A percentile compares a stretch with the other conserved stretches of the same genome.
These are phyloP conservation scores for Xanthoconium purpureum DNA, from an alignment of 768 basidiomycete genomes.

Conservation along the genomic window DNA sequence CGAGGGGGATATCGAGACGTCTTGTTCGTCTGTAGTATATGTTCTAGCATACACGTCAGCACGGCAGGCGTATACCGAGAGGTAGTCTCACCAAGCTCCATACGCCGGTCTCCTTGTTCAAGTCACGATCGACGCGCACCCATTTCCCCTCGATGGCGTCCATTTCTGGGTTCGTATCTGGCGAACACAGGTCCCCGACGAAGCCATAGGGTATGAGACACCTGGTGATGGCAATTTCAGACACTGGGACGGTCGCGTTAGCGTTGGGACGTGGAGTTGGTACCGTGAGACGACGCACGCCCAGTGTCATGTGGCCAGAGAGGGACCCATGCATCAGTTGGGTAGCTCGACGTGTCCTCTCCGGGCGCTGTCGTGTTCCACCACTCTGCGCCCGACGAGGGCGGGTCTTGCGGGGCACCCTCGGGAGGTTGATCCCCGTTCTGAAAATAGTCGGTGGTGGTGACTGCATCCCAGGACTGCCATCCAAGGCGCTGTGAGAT, in stretches of 20 bases:
- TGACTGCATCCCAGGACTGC: constrained; percentile 81
- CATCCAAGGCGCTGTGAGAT: constrained; percentile 73
- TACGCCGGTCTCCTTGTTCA: constrained; percentile 63
- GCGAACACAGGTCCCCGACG: constrained; percentile 60
- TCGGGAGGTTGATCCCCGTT: not conserved
- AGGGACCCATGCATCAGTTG: constrained; percentile 54
- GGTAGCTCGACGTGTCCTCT: constrained; percentile 63
- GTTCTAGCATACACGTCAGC: constrained; percentile 35
- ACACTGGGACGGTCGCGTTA: constrained; percentile 46
- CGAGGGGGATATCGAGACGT: constrained; percentile 74
- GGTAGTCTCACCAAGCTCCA: constrained; percentile 51
- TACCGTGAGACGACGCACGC: constrained; percentile 12
- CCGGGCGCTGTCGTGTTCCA: constrained; percentile 15
- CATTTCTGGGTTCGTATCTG: constrained; percentile 63
- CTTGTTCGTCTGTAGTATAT: constrained; percentile 86
- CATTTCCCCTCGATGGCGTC: constrained; percentile 82
- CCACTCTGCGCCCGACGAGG: constrained; percentile 13
- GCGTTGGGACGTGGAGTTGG: not conserved
- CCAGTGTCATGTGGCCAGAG: constrained; percentile 30
- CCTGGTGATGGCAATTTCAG: constrained; percentile 69
- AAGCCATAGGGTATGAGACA: constrained; percentile 66
- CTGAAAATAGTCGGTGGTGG: constrained; percentile 20
- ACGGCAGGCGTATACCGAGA: not conserved
- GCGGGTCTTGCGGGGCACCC: constrained; percentile 2
- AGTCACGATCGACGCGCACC: constrained; percentile 82